A percentile compares a stretch with the other conserved stretches of the same genome.
Conservation (phyloP, 129 eudicot species). For the Artemisia tridentata region DNA sequence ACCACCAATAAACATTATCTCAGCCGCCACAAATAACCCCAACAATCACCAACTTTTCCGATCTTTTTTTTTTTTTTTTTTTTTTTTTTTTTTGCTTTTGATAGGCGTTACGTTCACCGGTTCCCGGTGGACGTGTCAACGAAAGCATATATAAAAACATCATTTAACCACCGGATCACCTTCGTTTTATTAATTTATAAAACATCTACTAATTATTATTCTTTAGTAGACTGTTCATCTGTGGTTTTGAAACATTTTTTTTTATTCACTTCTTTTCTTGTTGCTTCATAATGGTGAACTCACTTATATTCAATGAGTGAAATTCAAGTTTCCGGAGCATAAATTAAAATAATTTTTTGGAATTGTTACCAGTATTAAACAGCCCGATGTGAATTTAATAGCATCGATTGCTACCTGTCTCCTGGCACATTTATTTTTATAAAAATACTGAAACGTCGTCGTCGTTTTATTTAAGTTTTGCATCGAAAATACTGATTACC, state of each 20-base stretch:
- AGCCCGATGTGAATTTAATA: conserved; percentile 26
- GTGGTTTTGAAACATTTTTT: conserved; percentile 7
- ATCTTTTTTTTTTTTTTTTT: background rate
- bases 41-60: background rate
- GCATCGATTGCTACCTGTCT: conserved; percentile 33
- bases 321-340: conserved; percentile 41
- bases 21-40: too few species aligned
- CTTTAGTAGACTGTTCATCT: conserved; percentile 21
- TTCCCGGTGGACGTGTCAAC: conserved; percentile 65
- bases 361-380: conserved; percentile 30
- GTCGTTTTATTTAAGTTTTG: background rate
- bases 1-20: too few species aligned
- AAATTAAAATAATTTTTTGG: conserved; percentile 6
- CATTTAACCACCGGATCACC: conserved; percentile 21
- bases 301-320: conserved; percentile 19
- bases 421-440: conserved; percentile 18
- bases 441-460: too few species aligned
- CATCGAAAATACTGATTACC: conserved; percentile 18
- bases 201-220: conserved; percentile 2
- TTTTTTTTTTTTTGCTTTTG: conserved; percentile 46
- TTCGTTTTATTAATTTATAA: background rate
- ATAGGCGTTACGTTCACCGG: conserved; percentile 74
- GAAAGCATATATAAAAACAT: conserved; percentile 52
- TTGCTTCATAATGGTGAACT: conserved; percentile 40
- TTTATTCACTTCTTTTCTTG: background rate